These are phyloP conservation scores for Epichloe hybrida DNA, from an alignment of 2,329 filamentous ascomycete species.

Conservation along the genomic window DNA sequence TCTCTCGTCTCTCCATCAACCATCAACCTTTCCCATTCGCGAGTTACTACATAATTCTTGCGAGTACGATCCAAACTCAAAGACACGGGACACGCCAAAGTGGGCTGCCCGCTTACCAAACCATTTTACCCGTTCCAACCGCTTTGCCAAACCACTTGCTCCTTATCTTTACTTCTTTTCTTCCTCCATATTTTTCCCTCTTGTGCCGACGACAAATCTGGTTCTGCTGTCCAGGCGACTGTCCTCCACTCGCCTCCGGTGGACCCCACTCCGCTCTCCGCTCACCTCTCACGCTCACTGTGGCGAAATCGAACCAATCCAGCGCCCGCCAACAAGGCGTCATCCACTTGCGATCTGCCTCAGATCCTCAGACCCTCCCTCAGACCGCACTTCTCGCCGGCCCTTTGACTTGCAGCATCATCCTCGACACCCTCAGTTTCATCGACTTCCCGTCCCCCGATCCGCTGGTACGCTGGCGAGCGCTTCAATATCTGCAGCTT, in stretches of 20 bases:
- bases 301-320: slow-evolving; percentile 4
- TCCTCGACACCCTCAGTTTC: background rate
- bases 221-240: no score
- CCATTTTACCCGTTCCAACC: no score
- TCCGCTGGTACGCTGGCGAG: no score
- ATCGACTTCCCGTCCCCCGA: background rate
- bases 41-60: no score
- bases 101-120: no score
- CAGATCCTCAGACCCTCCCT: background rate
- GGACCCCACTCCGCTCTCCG: background rate
- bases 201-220: no score
- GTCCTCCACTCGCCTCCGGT: no score
- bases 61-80: no score
- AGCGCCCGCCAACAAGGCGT: background rate
- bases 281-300: background rate
- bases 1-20: no score
- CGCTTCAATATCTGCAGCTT: background rate
- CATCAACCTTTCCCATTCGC: no score
- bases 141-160: no score
- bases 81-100: no score
- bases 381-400: background rate
- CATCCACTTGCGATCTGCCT: slow-evolving; percentile 1
- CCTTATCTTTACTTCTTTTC: background rate
- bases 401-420: background rate
- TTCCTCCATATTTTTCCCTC: background rate